Evolutionary conservation across 2,329 filamentous ascomycete species (phyloP).

Genomic region (Westerdykella ornata): DNA sequence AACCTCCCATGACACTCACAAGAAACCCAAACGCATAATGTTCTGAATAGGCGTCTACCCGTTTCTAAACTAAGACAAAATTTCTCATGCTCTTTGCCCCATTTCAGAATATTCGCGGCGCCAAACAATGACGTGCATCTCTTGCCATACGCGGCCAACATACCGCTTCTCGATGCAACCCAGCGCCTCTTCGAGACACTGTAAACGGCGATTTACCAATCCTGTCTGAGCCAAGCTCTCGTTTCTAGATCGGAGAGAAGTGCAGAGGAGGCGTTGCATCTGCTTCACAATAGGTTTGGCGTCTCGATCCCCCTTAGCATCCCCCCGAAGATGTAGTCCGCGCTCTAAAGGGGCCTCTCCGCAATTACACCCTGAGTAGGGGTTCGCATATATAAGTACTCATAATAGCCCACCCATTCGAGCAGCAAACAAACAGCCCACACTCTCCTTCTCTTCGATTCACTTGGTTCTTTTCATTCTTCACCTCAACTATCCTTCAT

Average conservation of each 20-base stretch:
- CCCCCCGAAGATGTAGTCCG: no score
- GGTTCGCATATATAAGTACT: no score
- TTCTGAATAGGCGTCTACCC: conserved; percentile 5
- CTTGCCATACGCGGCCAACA: neutral
- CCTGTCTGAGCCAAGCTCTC: conserved; percentile 8
- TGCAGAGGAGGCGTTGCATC: no score
- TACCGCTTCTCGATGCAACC: conserved; percentile 7
- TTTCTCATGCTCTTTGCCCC: conserved; percentile 9
- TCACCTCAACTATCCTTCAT: conserved; percentile 2
- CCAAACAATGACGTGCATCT: conserved; percentile 13
- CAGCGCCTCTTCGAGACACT: conserved; percentile 6
- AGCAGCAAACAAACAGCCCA: neutral
- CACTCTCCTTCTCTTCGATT: neutral
- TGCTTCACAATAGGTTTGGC: no score
- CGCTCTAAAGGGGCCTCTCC: no score
- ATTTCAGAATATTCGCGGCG: conserved; percentile 17
- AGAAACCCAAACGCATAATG: conserved; percentile 22
- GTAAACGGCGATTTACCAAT: conserved; percentile 10
- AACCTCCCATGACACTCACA: neutral
- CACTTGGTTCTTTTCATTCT: conserved; percentile 1
- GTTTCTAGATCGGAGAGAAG: no score
- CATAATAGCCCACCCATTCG: conserved; percentile 5
- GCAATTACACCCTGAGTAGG: no score
- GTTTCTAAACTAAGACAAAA: conserved; percentile 16
- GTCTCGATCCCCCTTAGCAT: no score